phyloP scores from a whole-genome alignment of 495 filamentous ascomycete species.

The Thozetella sp. region DNA sequence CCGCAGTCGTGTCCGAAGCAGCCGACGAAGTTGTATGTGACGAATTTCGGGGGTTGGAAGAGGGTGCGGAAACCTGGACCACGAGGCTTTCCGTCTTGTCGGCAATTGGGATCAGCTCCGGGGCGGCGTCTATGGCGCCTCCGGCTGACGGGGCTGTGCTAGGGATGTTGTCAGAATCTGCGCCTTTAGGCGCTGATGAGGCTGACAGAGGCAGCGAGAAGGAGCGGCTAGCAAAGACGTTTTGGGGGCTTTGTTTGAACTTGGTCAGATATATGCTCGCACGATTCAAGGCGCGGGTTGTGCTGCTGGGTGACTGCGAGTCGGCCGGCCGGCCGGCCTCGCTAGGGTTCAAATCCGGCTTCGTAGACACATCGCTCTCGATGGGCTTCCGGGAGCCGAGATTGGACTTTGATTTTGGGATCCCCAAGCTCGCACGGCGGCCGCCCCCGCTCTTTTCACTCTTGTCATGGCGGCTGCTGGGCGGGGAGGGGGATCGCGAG shows the following conservation, averaged over 20 bases:
- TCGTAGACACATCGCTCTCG: constrained; percentile 25
- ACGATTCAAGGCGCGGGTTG: constrained; percentile 22
- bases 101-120: constrained; percentile 36
- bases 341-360: constrained; percentile 16
- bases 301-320: constrained; percentile 18
- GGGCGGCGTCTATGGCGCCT: constrained; percentile 4
- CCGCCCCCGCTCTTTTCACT: constrained; percentile 15
- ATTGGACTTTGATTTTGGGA: constrained; percentile 24
- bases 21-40: constrained; percentile 42
- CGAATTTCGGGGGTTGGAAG: constrained; percentile 49
- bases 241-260: constrained; percentile 42
- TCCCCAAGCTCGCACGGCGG: constrained; percentile 25
- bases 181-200: constrained; percentile 24
- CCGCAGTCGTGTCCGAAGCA: constrained; percentile 49
- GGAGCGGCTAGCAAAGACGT: constrained; percentile 29
- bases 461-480: constrained; percentile 20
- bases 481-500: constrained; percentile 64
- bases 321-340: constrained; percentile 23
- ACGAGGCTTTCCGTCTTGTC: constrained; percentile 29
- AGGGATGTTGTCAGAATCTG: constrained; percentile 13
- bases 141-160: constrained; percentile 12
- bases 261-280: constrained; percentile 38
- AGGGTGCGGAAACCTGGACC: constrained; percentile 18
- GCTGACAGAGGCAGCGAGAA: constrained; percentile 17
- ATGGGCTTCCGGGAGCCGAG: constrained; percentile 22